Percentiles rank a stretch among this genome's conserved stretches.
Conservation (phyloP, 192 early-diverging fungal genomes). For the Umbelopsis vinacea region DNA sequence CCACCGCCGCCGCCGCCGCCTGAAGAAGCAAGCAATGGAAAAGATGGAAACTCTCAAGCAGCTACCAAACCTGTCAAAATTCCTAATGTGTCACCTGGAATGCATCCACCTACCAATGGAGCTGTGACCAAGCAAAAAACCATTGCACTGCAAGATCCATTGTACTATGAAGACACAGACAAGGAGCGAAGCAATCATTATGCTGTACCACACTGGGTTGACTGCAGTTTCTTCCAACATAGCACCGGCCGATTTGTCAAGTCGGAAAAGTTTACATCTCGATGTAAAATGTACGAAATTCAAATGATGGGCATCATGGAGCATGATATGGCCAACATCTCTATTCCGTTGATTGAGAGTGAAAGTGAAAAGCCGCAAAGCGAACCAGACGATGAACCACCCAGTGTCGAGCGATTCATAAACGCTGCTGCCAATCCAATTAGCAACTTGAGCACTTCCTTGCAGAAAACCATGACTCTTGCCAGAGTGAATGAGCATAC, state of each 20-base stretch:
- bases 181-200: slow-evolving; percentile 52
- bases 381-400: background rate
- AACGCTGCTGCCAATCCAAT: background rate
- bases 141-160: slow-evolving; percentile 47
- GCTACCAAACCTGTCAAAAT: background rate
- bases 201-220: slow-evolving; percentile 90
- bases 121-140: slow-evolving; percentile 39
- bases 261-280: slow-evolving; percentile 61
- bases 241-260: slow-evolving; percentile 48
- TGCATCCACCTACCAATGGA: slow-evolving; percentile 23
- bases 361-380: background rate
- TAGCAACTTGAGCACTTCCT: slow-evolving; percentile 8
- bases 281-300: slow-evolving; percentile 85
- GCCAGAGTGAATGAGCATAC: background rate
- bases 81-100: slow-evolving; percentile 13
- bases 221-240: slow-evolving; percentile 84
- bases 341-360: slow-evolving; percentile 56
- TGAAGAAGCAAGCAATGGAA: background rate
- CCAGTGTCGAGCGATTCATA: background rate
- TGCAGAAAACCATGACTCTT: background rate
- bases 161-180: slow-evolving; percentile 53
- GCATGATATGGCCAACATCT: slow-evolving; percentile 56
- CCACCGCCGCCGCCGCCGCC: background rate
- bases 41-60: slow-evolving; percentile 26
- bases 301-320: slow-evolving; percentile 83